These are phyloP conservation scores for Corylus avellana DNA, from an alignment of 306 rosid species.

Conservation along the genomic window DNA sequence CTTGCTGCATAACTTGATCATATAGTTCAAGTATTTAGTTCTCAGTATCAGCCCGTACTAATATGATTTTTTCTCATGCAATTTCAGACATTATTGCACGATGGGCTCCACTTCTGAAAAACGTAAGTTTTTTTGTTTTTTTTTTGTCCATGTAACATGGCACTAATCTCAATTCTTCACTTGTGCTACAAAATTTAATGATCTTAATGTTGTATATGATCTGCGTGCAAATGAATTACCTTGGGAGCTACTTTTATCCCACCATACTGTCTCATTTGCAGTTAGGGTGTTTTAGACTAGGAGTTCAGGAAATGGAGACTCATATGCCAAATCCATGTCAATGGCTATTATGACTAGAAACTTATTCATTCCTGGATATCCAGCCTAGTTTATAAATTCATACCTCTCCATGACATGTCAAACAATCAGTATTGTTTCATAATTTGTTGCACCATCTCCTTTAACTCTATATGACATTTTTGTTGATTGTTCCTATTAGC, in stretches of 20 bases:
- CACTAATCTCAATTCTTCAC: conserved; percentile 8
- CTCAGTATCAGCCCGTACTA: conserved; percentile 31
- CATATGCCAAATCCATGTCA: not conserved
- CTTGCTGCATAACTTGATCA: conserved; percentile 9
- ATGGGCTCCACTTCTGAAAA: conserved; percentile 63
- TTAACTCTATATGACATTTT: not conserved
- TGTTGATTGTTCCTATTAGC: not conserved
- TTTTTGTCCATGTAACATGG: not conserved
- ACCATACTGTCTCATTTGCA: not conserved
- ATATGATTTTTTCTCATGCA: conserved; percentile 29
- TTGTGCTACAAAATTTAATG: not conserved
- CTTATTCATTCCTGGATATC: not conserved
- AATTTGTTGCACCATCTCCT: not conserved
- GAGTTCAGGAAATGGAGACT: not conserved
- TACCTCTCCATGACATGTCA: not conserved
- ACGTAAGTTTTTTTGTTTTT: conserved; percentile 46
- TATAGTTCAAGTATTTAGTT: conserved; percentile 9
- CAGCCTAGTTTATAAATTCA: not conserved
- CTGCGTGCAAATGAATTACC: not conserved
- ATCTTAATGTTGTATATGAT: not conserved
- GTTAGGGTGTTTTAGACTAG: not conserved
- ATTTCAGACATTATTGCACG: conserved; percentile 79
- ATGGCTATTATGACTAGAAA: not conserved
- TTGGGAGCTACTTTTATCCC: not conserved
- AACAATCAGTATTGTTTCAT: not conserved